Evolutionary conservation across 2,329 filamentous ascomycete species (phyloP).

Genomic region (Xylariaceae sp.): DNA sequence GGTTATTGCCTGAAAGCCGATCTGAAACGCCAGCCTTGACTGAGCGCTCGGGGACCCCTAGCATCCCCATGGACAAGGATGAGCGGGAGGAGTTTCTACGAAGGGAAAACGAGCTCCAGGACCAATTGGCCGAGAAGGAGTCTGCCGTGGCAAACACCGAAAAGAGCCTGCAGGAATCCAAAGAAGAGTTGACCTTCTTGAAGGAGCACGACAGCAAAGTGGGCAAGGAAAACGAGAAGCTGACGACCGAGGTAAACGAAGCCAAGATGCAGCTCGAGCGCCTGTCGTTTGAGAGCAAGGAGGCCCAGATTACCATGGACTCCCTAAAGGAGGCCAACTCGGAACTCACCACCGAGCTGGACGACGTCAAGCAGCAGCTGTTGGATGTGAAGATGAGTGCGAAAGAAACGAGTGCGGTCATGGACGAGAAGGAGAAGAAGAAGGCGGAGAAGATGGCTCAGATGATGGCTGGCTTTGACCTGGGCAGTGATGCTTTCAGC

Average conservation of each 20-base stretch:
- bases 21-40: conserved; percentile 59
- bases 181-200: conserved; percentile 76
- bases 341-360: conserved; percentile 84
- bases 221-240: conserved; percentile 82
- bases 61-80: conserved; percentile 84
- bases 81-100: conserved; percentile 93
- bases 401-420: conserved; percentile 80
- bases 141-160: conserved; percentile 71
- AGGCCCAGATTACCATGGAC: conserved; percentile 96
- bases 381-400: conserved; percentile 94
- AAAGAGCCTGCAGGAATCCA: conserved; percentile 71
- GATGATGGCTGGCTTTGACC: conserved; percentile 99
- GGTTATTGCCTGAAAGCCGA: conserved; percentile 48
- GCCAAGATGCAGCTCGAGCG: conserved; percentile 96
- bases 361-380: conserved; percentile 93
- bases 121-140: conserved; percentile 91
- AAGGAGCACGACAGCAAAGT: conserved; percentile 80
- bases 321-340: conserved; percentile 91
- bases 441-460: conserved; percentile 99
- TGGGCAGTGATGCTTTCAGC: conserved; percentile 87
- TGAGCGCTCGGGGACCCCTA: conserved; percentile 81
- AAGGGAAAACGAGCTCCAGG: conserved; percentile 93
- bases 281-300: conserved; percentile 90
- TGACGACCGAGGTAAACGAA: conserved; percentile 81
- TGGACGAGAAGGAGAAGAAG: conserved; percentile 97